These are phyloP conservation scores for Pseudopyrenochaeta lycopersici DNA, from an alignment of 2,329 filamentous ascomycete genomes.

Conservation along the genomic window DNA sequence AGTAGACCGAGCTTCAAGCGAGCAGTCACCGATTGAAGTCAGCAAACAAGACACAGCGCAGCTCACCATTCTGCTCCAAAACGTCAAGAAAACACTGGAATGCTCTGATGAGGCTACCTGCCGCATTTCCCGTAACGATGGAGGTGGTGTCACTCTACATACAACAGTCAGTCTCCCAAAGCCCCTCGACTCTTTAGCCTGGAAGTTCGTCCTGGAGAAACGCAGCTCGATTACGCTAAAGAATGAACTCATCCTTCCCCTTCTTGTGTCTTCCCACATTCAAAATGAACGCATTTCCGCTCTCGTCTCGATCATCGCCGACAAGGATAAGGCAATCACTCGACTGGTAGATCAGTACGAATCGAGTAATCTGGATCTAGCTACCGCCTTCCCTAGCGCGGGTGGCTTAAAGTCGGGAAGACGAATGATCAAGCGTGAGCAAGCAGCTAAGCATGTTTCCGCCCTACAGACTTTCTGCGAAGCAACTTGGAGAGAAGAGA, in stretches of 20 bases:
- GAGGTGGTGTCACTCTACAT: conserved; percentile 58
- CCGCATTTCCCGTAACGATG: conserved; percentile 40
- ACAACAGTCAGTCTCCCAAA: conserved; percentile 68
- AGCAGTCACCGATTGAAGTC: conserved; percentile 77
- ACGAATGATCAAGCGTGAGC: conserved; percentile 57
- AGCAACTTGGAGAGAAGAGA: conserved; percentile 52
- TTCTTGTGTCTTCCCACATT: conserved; percentile 59
- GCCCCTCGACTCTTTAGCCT: conserved; percentile 70
- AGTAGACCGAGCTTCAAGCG: conserved; percentile 67
- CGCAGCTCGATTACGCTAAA: conserved; percentile 54
- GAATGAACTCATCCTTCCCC: conserved; percentile 61
- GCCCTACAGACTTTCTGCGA: conserved; percentile 65
- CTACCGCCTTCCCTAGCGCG: conserved; percentile 65
- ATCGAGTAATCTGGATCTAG: conserved; percentile 63
- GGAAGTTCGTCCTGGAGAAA: conserved; percentile 68
- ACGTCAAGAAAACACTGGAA: conserved; percentile 63
- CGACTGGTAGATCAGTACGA: conserved; percentile 69
- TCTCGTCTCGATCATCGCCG: conserved; percentile 60
- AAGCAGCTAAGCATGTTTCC: conserved; percentile 63
- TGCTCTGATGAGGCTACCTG: conserved; percentile 48
- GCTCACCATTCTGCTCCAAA: conserved; percentile 71
- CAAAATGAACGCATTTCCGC: conserved; percentile 58
- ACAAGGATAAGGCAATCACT: conserved; percentile 67
- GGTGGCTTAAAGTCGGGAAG: conserved; percentile 56
- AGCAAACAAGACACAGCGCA: conserved; percentile 71